Evolutionary conservation across 140 eudicot species (phyloP).

Genomic region (Senecio squalidus): DNA sequence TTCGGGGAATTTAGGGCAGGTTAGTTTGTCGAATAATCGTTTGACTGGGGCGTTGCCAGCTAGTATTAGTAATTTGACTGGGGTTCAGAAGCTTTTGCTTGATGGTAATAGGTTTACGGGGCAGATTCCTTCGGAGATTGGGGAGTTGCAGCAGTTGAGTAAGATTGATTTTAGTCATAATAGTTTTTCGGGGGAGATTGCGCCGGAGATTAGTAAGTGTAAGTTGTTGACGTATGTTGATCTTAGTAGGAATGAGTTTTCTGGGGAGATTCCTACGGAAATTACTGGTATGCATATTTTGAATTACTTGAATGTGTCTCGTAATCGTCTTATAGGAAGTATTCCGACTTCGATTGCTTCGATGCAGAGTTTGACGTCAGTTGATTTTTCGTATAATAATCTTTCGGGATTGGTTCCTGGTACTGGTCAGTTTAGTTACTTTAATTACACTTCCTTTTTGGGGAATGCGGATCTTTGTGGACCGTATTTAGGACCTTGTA

Average conservation of each 20-base stretch:
- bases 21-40: neutral
- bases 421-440: slow-evolving; percentile 1
- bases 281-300: neutral
- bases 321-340: neutral
- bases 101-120: neutral
- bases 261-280: neutral
- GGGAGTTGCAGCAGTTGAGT: neutral
- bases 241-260: neutral
- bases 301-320: neutral
- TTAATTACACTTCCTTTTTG: neutral
- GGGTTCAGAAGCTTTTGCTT: neutral
- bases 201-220: neutral
- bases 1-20: neutral
- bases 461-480: neutral
- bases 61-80: neutral
- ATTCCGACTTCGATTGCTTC: neutral
- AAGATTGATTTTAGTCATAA: neutral
- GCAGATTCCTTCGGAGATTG: neutral
- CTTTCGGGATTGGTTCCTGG: neutral
- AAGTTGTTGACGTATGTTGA: neutral
- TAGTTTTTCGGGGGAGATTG: neutral
- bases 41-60: neutral
- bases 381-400: neutral
- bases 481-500: neutral
- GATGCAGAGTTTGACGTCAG: neutral